These are phyloP conservation scores for Fusarium duplospermum DNA, from an alignment of 2,329 filamentous ascomycete genomes.

Conservation along the genomic window DNA sequence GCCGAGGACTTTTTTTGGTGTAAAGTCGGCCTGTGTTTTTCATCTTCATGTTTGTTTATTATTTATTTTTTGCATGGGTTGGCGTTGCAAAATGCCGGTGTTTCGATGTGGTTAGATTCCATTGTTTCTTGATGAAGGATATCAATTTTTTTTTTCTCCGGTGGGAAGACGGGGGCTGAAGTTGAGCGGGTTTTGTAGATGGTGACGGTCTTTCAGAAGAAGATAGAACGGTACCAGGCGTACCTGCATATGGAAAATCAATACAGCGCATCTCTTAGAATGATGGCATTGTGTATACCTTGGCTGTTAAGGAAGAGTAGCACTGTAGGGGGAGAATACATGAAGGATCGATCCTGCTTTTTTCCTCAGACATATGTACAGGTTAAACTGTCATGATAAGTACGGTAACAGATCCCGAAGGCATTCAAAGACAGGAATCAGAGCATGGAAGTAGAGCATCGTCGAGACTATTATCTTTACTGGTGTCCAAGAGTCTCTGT, in stretches of 20 bases:
- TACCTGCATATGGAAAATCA: background rate
- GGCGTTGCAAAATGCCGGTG: constrained; percentile 34
- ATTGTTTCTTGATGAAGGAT: constrained; percentile 9
- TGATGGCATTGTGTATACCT: background rate
- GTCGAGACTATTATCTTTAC: background rate
- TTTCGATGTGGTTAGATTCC: constrained; percentile 27
- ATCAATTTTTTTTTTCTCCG: constrained; percentile 3
- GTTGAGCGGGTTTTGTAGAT: background rate
- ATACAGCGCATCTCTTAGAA: background rate
- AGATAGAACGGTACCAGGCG: constrained; percentile 9
- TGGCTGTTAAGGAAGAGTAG: background rate
- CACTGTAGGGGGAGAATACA: too few species aligned
- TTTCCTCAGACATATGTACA: too few species aligned
- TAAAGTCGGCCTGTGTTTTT: constrained; percentile 1
- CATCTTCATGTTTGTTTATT: constrained; percentile 1
- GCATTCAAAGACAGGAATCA: too few species aligned
- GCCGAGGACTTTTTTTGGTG: background rate
- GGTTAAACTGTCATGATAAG: too few species aligned
- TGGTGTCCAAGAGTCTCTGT: background rate
- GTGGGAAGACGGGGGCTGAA: background rate
- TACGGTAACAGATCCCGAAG: too few species aligned
- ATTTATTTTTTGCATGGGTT: constrained; percentile 36
- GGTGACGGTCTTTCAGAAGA: background rate
- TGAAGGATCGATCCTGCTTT: too few species aligned
- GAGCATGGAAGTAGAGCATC: background rate